Evolutionary conservation across 345 rosid genomes (phyloP).

Genomic region (Lumnitzera littorea): DNA sequence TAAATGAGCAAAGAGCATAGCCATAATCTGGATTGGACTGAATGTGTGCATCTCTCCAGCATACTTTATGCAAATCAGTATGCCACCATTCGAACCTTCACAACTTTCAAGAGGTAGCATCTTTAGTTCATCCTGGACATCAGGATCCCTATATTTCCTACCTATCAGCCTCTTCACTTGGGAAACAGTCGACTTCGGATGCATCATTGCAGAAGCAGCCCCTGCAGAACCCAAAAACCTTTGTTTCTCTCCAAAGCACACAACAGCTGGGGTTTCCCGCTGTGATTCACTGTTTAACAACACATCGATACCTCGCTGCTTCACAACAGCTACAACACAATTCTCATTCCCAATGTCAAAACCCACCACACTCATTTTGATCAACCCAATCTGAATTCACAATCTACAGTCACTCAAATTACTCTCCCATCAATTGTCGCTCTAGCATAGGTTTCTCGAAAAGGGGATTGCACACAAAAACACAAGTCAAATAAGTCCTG

Average conservation of each 20-base stretch:
- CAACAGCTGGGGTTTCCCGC: conserved; percentile 41
- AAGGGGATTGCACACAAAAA: too few relatives aligned
- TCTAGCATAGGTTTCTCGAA: too few relatives aligned
- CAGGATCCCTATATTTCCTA: conserved; percentile 30
- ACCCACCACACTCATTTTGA: conserved; percentile 49
- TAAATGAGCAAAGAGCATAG: conserved; percentile 49
- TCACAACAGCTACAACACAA: conserved; percentile 49
- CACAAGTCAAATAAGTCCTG: too few relatives aligned
- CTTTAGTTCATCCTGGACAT: conserved; percentile 36
- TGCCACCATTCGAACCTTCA: conserved; percentile 35
- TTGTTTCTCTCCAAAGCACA: conserved; percentile 57
- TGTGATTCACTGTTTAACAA: conserved; percentile 53
- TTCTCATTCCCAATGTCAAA: conserved; percentile 55
- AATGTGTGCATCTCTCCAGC: conserved; percentile 35
- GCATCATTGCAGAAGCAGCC: conserved; percentile 43
- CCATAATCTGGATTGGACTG: conserved; percentile 37
- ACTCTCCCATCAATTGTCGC: too few relatives aligned
- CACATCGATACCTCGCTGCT: conserved; percentile 49
- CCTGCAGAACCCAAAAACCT: conserved; percentile 49
- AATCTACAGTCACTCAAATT: too few relatives aligned
- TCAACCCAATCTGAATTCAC: neutral
- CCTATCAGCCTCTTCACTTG: conserved; percentile 52
- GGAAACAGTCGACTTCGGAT: conserved; percentile 43
- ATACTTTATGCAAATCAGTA: conserved; percentile 35
- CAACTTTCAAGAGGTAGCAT: conserved; percentile 39